phyloP scores from a whole-genome alignment of 805 yeast genomes.

The Lachancea waltii region DNA sequence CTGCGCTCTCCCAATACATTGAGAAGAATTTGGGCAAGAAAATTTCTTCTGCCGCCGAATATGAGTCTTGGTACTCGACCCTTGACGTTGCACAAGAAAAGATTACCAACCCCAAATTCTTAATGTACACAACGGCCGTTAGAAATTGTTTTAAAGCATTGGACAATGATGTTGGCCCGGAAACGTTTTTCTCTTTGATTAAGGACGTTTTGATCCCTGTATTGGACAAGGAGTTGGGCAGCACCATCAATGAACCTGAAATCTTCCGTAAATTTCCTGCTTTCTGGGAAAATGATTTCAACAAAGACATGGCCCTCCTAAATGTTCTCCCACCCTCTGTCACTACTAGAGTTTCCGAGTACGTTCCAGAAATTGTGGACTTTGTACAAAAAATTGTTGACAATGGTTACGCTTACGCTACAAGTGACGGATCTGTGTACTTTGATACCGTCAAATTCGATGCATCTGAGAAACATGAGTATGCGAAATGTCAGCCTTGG shows the following conservation, averaged over 20 bases:
- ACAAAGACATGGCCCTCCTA: constrained; percentile 76
- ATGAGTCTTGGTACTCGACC: constrained; percentile 44
- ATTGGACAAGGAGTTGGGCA: constrained; percentile 67
- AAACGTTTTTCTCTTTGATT: constrained; percentile 39
- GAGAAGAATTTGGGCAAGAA: constrained; percentile 47
- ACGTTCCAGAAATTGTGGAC: constrained; percentile 82
- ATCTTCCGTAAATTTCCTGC: constrained; percentile 78
- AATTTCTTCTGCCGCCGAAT: constrained; percentile 33
- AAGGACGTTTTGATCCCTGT: constrained; percentile 71
- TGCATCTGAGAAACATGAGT: constrained; percentile 59
- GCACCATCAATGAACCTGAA: constrained; percentile 74
- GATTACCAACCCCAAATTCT: constrained; percentile 67
- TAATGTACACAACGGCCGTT: constrained; percentile 78
- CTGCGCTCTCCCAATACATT: constrained; percentile 46
- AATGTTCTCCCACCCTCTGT: constrained; percentile 81
- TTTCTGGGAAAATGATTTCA: constrained; percentile 81
- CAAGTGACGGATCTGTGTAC: constrained; percentile 90
- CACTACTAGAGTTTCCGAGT: constrained; percentile 92
- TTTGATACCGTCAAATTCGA: constrained; percentile 87
- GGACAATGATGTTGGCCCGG: constrained; percentile 29
- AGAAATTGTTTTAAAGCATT: constrained; percentile 37
- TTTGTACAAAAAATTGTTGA: constrained; percentile 69
- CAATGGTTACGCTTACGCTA: constrained; percentile 79
- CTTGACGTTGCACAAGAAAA: constrained; percentile 48
- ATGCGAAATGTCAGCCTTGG: constrained; percentile 98